Percentiles rank a stretch among this genome's conserved stretches.
phyloP scores from a whole-genome alignment of 805 yeast genomes.

The Metschnikowia shivogae region DNA sequence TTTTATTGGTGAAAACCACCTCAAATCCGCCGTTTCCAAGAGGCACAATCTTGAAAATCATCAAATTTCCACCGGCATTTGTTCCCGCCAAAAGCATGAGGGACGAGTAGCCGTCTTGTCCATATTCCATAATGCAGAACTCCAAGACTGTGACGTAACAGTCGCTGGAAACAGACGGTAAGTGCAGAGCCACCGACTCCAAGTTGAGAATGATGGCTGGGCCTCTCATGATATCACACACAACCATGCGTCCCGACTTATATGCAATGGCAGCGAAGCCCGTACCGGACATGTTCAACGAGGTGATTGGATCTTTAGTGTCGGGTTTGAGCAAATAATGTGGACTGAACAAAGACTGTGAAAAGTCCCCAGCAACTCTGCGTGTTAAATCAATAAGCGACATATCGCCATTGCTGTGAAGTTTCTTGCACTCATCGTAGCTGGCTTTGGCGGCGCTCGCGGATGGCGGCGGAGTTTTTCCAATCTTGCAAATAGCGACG shows the following conservation, averaged over 20 bases:
- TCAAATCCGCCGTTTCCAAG: slow-evolving; percentile 55
- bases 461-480: slow-evolving; percentile 23
- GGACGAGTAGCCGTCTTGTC: slow-evolving; percentile 67
- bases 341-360: slow-evolving; percentile 33
- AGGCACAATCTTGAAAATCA: slow-evolving; percentile 64
- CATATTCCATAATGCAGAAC: slow-evolving; percentile 67
- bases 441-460: slow-evolving; percentile 14
- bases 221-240: slow-evolving; percentile 70
- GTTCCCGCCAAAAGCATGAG: slow-evolving; percentile 75
- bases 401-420: slow-evolving; percentile 33
- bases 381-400: slow-evolving; percentile 48
- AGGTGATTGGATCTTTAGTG: slow-evolving; percentile 42
- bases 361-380: slow-evolving; percentile 45
- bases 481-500: slow-evolving; percentile 70
- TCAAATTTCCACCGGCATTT: slow-evolving; percentile 60
- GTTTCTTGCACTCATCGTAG: slow-evolving; percentile 26
- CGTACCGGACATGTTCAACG: slow-evolving; percentile 63
- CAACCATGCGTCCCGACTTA: slow-evolving; percentile 65
- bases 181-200: slow-evolving; percentile 23
- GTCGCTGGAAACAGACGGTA: slow-evolving; percentile 29
- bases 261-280: slow-evolving; percentile 86
- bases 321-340: slow-evolving; percentile 24
- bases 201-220: slow-evolving; percentile 60
- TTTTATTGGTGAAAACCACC: slow-evolving; percentile 47
- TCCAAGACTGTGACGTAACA: slow-evolving; percentile 57